Percentiles rank a stretch among this genome's conserved stretches.
Evolutionary conservation across 2,329 filamentous ascomycete genomes (phyloP).

Genomic region (Phialocephala subalpina): DNA sequence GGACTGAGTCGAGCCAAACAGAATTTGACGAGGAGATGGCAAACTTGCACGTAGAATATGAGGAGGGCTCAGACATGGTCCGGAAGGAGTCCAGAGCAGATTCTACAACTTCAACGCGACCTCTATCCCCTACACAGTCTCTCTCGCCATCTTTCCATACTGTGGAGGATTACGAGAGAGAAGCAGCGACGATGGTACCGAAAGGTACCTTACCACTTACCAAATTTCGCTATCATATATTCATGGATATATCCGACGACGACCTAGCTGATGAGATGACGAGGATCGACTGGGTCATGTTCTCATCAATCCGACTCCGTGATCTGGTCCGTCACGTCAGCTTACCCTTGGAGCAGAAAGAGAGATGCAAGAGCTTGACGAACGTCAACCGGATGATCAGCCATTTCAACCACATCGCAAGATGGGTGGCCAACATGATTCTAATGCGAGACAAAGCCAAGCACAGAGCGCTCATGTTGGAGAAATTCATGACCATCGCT

Average conservation of each 20-base stretch:
- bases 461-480: conserved; percentile 87
- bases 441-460: conserved; percentile 95
- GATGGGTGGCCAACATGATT: conserved; percentile 84
- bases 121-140: conserved; percentile 35
- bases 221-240: conserved; percentile 87
- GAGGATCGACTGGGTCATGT: conserved; percentile 98
- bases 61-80: conserved; percentile 34
- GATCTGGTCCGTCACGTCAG: conserved; percentile 94
- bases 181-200: conserved; percentile 77
- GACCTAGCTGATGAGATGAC: conserved; percentile 91
- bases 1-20: conserved; percentile 24
- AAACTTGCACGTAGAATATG: conserved; percentile 33
- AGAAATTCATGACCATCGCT: conserved; percentile 95
- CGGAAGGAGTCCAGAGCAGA: conserved; percentile 36
- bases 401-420: conserved; percentile 87
- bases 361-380: conserved; percentile 77
- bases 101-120: conserved; percentile 35
- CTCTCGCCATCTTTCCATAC: conserved; percentile 60
- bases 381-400: conserved; percentile 95
- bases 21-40: conserved; percentile 35
- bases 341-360: conserved; percentile 73
- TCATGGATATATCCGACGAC: conserved; percentile 87
- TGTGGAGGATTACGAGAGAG: conserved; percentile 81
- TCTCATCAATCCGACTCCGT: conserved; percentile 90
- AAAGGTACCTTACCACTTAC: conserved; percentile 74